A percentile compares a stretch with the other conserved stretches of the same genome.
These are phyloP conservation scores for Dacryopinax primogenitus DNA, from an alignment of 768 basidiomycete species.

Conservation along the genomic window DNA sequence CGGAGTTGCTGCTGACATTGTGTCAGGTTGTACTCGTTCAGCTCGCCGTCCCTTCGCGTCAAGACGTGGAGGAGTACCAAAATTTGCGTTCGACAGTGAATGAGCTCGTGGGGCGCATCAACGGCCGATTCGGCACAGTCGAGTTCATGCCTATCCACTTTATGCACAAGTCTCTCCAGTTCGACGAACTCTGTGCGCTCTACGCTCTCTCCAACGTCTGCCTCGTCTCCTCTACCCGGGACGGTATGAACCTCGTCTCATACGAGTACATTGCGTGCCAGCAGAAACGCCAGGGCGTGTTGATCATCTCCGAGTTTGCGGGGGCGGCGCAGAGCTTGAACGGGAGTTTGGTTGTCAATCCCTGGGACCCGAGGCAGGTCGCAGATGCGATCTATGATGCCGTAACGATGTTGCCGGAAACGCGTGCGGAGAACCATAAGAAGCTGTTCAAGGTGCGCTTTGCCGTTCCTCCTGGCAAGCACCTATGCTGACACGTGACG, in stretches of 20 bases:
- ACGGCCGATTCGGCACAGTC: slow-evolving; percentile 96
- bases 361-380: slow-evolving; percentile 97
- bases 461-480: background rate
- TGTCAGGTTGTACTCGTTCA: slow-evolving; percentile 86
- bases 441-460: slow-evolving; percentile 71
- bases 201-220: slow-evolving; percentile 96
- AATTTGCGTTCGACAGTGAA: slow-evolving; percentile 91
- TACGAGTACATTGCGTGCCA: slow-evolving; percentile 98
- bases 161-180: slow-evolving; percentile 88
- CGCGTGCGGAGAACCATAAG: slow-evolving; percentile 80
- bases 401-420: slow-evolving; percentile 71
- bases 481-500: background rate
- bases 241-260: slow-evolving; percentile 98
- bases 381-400: slow-evolving; percentile 96
- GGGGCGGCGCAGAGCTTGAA: slow-evolving; percentile 94
- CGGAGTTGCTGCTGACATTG: background rate
- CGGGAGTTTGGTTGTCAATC: slow-evolving; percentile 93
- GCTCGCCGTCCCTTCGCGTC: slow-evolving; percentile 90
- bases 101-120: slow-evolving; percentile 95
- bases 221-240: slow-evolving; percentile 84
- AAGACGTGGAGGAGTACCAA: slow-evolving; percentile 99
- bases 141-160: slow-evolving; percentile 99
- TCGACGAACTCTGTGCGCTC: slow-evolving; percentile 94
- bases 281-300: slow-evolving; percentile 79
- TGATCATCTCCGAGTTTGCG: slow-evolving; percentile 98